These are phyloP conservation scores for Cercospora nicotianae DNA, from an alignment of 2,329 filamentous ascomycete species.

Conservation along the genomic window DNA sequence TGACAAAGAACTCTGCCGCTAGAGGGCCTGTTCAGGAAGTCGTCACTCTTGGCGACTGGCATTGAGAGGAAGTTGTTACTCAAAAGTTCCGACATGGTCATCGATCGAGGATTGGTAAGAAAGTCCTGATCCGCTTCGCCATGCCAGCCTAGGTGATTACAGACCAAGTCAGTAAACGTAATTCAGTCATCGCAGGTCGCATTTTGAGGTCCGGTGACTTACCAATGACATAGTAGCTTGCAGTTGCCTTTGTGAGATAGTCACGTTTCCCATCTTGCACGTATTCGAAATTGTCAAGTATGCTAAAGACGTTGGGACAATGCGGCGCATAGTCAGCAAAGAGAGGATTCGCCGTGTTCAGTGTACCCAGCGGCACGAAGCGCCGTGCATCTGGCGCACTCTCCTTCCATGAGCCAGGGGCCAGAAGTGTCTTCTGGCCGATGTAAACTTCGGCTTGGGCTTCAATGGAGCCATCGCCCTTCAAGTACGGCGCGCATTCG, in stretches of 20 bases:
- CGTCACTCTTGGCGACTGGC: not conserved
- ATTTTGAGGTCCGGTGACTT: not conserved
- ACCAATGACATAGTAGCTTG: conserved; percentile 13
- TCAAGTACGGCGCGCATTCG: conserved; percentile 11
- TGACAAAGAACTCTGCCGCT: conserved; percentile 8
- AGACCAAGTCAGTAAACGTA: too few species aligned
- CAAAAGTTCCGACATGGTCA: not conserved
- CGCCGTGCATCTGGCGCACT: not conserved
- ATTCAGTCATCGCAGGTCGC: not conserved
- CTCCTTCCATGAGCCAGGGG: not conserved
- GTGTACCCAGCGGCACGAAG: conserved; percentile 1
- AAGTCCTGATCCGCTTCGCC: conserved; percentile 15
- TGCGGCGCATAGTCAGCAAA: conserved; percentile 18
- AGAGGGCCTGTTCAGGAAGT: not conserved
- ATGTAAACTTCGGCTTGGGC: conserved; percentile 13
- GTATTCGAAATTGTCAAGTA: conserved; percentile 15
- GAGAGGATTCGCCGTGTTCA: conserved; percentile 13
- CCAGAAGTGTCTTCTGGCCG: conserved; percentile 3
- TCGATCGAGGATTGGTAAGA: not conserved
- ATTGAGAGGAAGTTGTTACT: not conserved
- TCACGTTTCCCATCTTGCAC: not conserved
- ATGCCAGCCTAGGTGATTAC: conserved; percentile 7
- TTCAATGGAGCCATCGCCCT: conserved; percentile 3
- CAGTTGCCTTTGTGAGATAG: conserved; percentile 13
- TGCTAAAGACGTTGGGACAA: conserved; percentile 15